A percentile compares a stretch with the other conserved stretches of the same genome.
phyloP scores from a whole-genome alignment of 192 early-diverging fungal genomes.

The Mortierella claussenii region DNA sequence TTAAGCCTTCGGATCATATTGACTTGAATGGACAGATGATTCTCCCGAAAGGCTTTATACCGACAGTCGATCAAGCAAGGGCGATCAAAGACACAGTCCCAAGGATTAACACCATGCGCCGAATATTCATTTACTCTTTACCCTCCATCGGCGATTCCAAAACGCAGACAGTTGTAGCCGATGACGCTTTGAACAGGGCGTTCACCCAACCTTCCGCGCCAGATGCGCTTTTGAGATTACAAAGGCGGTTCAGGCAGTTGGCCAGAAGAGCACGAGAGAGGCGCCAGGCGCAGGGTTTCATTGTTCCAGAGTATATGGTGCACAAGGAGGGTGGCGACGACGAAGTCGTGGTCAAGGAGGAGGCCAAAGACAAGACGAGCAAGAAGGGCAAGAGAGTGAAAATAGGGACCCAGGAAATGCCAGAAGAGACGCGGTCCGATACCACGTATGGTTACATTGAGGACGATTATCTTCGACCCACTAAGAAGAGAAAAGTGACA shows the following conservation, averaged over 20 bases:
- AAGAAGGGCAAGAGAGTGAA: not conserved
- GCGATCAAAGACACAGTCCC: not conserved
- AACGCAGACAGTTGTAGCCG: not conserved
- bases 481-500: not conserved
- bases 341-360: not conserved
- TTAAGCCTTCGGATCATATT: too few species aligned
- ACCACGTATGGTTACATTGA: not conserved
- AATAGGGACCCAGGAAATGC: not conserved
- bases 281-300: not conserved
- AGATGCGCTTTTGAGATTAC: not conserved
- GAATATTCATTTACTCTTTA: not conserved
- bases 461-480: not conserved
- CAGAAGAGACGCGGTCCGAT: not conserved
- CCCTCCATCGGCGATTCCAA: not conserved
- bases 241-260: not conserved
- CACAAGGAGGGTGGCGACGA: not conserved
- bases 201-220: not conserved
- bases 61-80: not conserved
- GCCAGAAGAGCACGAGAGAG: not conserved
- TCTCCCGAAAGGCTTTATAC: not conserved
- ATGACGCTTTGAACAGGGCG: not conserved
- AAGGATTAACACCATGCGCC: not conserved
- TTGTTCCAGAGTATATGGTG: slow-evolving; percentile 1
- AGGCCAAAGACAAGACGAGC: not conserved
- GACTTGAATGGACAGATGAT: not conserved